A percentile compares a stretch with the other conserved stretches of the same genome.
phyloP scores from a whole-genome alignment of 768 basidiomycete genomes.

The Basidioascus undulatus region DNA sequence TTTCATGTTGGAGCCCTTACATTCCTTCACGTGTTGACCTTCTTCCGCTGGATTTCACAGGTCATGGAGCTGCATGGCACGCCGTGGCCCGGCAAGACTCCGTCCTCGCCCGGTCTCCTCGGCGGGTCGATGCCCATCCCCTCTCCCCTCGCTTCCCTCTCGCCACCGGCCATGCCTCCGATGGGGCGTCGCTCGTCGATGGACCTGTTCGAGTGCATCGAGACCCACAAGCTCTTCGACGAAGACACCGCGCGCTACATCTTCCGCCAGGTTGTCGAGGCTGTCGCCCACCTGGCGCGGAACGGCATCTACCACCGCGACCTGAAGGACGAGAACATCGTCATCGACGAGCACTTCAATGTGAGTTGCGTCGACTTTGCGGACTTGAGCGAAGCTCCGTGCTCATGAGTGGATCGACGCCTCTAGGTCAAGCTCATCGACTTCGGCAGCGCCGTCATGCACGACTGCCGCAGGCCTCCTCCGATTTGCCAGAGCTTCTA shows the following conservation, averaged over 20 bases:
- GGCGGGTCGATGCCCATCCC: constrained; percentile 14
- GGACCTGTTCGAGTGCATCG: constrained; percentile 88
- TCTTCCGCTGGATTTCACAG: neutral
- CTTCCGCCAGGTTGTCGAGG: constrained; percentile 69
- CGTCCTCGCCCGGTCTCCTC: constrained; percentile 2
- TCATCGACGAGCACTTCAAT: constrained; percentile 30
- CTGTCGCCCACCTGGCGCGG: constrained; percentile 41
- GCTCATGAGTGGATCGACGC: constrained; percentile 2
- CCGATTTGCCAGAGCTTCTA: constrained; percentile 48
- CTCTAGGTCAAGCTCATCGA: constrained; percentile 76
- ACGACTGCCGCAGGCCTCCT: constrained; percentile 34
- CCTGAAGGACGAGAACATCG: constrained; percentile 25
- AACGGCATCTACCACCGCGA: constrained; percentile 22
- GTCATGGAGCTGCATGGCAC: constrained; percentile 57
- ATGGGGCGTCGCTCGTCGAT: constrained; percentile 50
- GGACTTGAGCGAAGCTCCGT: neutral
- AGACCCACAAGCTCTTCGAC: constrained; percentile 56
- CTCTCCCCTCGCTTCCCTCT: constrained; percentile 10
- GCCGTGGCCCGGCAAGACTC: constrained; percentile 33
- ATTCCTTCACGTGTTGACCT: neutral
- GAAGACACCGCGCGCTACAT: constrained; percentile 59
- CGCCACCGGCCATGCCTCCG: constrained; percentile 15
- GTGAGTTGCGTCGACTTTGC: constrained; percentile 6
- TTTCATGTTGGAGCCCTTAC: neutral
- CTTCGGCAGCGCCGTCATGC: constrained; percentile 69